phyloP scores from a whole-genome alignment of 2,329 filamentous ascomycete species.

The Fusarium camptoceras region DNA sequence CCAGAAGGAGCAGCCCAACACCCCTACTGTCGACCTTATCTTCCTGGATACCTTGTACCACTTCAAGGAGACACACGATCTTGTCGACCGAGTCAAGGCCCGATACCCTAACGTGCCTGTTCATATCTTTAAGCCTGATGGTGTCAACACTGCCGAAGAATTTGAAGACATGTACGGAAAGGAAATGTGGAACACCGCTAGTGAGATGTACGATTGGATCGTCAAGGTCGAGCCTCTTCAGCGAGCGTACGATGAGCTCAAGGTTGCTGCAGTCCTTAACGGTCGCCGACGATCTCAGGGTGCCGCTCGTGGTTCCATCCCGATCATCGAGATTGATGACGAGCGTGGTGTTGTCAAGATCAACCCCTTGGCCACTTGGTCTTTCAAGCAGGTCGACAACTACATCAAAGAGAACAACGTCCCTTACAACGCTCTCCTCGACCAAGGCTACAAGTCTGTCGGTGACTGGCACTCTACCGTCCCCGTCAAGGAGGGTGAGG shows the following conservation, averaged over 20 bases:
- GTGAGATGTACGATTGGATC: constrained; percentile 94
- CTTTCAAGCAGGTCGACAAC: constrained; percentile 86
- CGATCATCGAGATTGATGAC: constrained; percentile 90
- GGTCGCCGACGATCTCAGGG: constrained; percentile 93
- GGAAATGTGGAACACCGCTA: constrained; percentile 84
- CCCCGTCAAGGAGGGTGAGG: constrained; percentile 89
- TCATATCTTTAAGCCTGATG: constrained; percentile 90
- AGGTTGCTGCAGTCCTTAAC: constrained; percentile 90
- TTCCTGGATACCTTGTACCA: constrained; percentile 89
- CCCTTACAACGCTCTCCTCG: constrained; percentile 91
- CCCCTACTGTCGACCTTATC: constrained; percentile 72
- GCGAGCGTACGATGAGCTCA: constrained; percentile 87
- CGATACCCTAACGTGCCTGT: constrained; percentile 83
- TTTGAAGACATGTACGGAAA: constrained; percentile 87
- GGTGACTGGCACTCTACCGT: constrained; percentile 98
- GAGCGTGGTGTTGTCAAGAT: constrained; percentile 94
- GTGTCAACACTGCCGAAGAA: constrained; percentile 76
- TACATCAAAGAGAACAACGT: constrained; percentile 90
- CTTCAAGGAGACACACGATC: constrained; percentile 79
- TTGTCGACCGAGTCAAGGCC: constrained; percentile 78
- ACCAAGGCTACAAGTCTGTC: constrained; percentile 96
- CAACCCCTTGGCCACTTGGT: constrained; percentile 96
- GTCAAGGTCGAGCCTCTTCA: constrained; percentile 98
- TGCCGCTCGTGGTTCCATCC: constrained; percentile 88
- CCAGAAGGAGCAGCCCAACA: constrained; percentile 70